Conservation (phyloP, 192 early-diverging fungal species). For the Chytriomyces hyalinus region DNA sequence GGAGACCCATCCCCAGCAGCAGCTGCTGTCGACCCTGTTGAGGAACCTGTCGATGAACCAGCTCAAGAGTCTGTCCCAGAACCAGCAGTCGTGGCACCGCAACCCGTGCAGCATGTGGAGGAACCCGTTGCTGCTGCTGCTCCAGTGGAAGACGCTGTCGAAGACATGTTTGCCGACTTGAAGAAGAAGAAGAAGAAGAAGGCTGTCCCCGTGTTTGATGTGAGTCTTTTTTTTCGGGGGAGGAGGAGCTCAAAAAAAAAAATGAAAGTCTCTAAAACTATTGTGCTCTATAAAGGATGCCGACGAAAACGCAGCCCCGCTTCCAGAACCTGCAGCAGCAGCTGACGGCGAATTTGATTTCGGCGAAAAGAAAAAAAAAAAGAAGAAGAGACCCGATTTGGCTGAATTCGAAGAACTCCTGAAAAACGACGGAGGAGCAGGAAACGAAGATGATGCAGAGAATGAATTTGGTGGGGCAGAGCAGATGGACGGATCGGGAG, state of each 20-base stretch:
- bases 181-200: conserved; percentile 93
- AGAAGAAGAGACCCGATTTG: conserved; percentile 71
- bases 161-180: conserved; percentile 60
- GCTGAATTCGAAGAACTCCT: conserved; percentile 85
- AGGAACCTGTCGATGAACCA: background rate
- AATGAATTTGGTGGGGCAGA: conserved; percentile 39
- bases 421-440: conserved; percentile 46
- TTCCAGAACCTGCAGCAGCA: conserved; percentile 28
- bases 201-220: conserved; percentile 55
- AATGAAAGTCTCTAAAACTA: conserved; percentile 40
- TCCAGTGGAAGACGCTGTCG: conserved; percentile 31
- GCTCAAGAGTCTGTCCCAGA: too few relatives aligned
- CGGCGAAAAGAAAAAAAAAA: conserved; percentile 84
- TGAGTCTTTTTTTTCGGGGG: background rate
- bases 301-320: conserved; percentile 49
- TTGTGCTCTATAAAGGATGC: conserved; percentile 41
- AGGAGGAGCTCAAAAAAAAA: conserved; percentile 5
- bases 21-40: background rate
- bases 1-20: background rate
- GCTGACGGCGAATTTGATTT: conserved; percentile 51
- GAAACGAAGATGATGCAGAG: conserved; percentile 18
- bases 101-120: conserved; percentile 18
- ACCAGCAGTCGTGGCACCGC: background rate
- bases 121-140: background rate
- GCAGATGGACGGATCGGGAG: conserved; percentile 26